Percentiles rank a stretch among this genome's conserved stretches.
These are phyloP conservation scores for Thuja plicata DNA, from an alignment of 83 land plant species.

Conservation along the genomic window DNA sequence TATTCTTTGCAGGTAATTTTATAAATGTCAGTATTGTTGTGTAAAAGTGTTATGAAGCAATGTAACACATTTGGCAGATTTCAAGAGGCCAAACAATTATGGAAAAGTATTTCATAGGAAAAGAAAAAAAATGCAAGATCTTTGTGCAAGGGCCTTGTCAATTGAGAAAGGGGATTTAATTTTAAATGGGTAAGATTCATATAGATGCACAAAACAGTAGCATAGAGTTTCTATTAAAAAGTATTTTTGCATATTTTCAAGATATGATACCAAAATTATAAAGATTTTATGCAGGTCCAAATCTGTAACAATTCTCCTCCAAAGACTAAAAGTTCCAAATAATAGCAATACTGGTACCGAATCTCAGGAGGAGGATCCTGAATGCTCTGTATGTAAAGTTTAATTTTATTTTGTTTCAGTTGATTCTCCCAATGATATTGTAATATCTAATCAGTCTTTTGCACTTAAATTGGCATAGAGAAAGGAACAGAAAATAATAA, in stretches of 20 bases:
- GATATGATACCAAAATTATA: neutral
- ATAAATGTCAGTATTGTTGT: neutral
- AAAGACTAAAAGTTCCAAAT: constrained; percentile 3
- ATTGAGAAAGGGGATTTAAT: neutral
- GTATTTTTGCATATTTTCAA: neutral
- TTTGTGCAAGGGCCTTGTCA: neutral
- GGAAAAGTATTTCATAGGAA: neutral
- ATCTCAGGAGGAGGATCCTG: neutral
- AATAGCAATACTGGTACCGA: neutral
- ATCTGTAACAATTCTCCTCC: neutral
- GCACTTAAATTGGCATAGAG: neutral
- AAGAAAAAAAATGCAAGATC: constrained; percentile 14
- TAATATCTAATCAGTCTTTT: neutral
- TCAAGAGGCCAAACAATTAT: neutral
- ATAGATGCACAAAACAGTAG: neutral
- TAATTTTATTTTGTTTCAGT: neutral
- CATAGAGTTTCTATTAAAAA: neutral
- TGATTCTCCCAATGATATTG: neutral
- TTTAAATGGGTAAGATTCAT: neutral
- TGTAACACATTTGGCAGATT: neutral
- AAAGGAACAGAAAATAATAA: neutral
- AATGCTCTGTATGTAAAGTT: constrained; percentile 9
- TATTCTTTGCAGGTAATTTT: neutral
- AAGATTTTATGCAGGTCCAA: constrained; percentile 13
- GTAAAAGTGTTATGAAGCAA: neutral